Base-by-base conservation (phyloP, 2,329 filamentous ascomycete genomes). In the Xylariales sp. region DNA sequence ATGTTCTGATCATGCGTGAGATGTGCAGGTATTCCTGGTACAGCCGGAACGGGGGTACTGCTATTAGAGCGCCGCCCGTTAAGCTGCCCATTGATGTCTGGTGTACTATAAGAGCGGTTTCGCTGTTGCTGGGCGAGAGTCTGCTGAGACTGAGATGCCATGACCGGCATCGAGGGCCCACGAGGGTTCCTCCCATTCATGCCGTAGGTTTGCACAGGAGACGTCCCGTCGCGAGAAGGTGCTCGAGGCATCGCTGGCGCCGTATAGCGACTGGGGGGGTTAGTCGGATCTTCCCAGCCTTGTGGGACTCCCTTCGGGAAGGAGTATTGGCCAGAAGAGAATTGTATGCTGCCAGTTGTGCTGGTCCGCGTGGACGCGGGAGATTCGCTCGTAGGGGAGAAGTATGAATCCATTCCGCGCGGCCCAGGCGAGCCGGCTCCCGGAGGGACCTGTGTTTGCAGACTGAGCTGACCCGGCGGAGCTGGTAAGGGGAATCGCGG, bases 91-190 rank as follows among this genome's bases (percentile, higher is more conserved):
- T 94, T 88, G 53, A 95, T 95, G 60, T 97, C 90, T 6, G 93
- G 91, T 48, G 90, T 96, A 66, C 91, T 97, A 56, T 94, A 94
- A 27, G 90, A 95, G 49, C 93, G 80, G 66, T 87, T 84, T 51
- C 89, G 78, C 57, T 84, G 82, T 59, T 88, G 82, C 48, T 82
- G 68, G 58, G 74, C 64, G 48, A 73, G 69, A 53, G 73, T 69
- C 52, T 80, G 49, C 71, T 63, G 46, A 20, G 71, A 69, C 71
- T 63, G 46, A 20, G 71, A 69, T 12, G 81, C 71, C 74, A 88
- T 83, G 14, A 79, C 84, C 31, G 86, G 86, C 52, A 94, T 71
- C 9, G 87, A 94, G 16, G 88, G 88, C n/a, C 86, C 78, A 52
- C 88, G 82, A 32, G 79, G 76, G 53, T 78, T 80, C 50, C 86